phyloP scores from a whole-genome alignment of 805 yeast genomes.

The Kodamaea kakaduensis region DNA sequence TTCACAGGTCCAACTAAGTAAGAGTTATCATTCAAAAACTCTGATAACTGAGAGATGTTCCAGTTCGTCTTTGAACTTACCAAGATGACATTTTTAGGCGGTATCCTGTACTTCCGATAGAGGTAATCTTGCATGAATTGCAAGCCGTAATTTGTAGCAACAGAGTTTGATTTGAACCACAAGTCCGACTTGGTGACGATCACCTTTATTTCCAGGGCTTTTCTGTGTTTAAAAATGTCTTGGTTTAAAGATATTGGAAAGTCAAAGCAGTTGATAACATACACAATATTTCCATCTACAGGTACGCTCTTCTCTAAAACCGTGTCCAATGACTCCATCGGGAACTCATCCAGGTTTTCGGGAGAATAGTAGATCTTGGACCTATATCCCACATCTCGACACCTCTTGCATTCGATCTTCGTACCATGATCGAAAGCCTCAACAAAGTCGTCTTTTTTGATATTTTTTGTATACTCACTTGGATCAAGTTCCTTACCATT shows the following conservation, averaged over 20 bases:
- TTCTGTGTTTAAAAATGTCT: constrained; percentile 29
- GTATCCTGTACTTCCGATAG: constrained; percentile 24
- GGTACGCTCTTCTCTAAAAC: constrained; percentile 35
- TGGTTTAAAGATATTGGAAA: constrained; percentile 61
- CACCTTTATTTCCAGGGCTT: constrained; percentile 34
- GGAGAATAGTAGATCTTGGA: constrained; percentile 17
- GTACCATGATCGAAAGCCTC: constrained; percentile 5
- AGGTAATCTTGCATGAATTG: constrained; percentile 35
- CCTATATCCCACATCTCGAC: constrained; percentile 49
- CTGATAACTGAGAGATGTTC: constrained; percentile 42
- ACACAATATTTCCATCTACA: constrained; percentile 44
- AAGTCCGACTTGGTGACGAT: constrained; percentile 44
- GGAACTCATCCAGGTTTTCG: constrained; percentile 25
- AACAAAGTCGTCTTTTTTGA: constrained; percentile 8
- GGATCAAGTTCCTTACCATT: constrained; percentile 7
- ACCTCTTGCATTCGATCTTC: constrained; percentile 47
- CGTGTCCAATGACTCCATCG: constrained; percentile 18
- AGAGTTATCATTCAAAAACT: constrained; percentile 34
- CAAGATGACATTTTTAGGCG: constrained; percentile 40
- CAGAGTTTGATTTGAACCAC: constrained; percentile 30
- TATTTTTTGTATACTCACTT: constrained; percentile 1
- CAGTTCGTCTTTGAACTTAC: constrained; percentile 52
- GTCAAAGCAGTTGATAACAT: constrained; percentile 63
- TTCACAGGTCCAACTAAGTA: constrained; percentile 66
- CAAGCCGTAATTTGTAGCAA: constrained; percentile 22